Percentiles rank a stretch among this genome's conserved stretches.
These are phyloP conservation scores for Balakata baccata DNA, from an alignment of 345 rosid genomes.

Conservation along the genomic window DNA sequence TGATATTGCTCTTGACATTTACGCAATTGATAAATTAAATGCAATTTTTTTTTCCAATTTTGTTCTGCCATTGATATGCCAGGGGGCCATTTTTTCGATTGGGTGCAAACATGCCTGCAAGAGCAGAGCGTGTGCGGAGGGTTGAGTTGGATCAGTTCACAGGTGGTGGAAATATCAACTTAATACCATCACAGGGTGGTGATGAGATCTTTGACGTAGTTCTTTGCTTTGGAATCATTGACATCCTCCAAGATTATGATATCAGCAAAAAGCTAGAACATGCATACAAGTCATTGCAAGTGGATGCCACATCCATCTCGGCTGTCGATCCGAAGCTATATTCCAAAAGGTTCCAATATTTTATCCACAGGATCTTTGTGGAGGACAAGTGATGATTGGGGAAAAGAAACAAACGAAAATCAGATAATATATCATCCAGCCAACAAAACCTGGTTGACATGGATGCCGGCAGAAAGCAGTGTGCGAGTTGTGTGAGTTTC, in stretches of 20 bases:
- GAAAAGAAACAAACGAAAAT: background rate
- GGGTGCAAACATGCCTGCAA: slow-evolving; percentile 55
- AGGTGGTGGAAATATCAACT: slow-evolving; percentile 26
- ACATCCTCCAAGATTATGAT: slow-evolving; percentile 37
- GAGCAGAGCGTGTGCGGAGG: slow-evolving; percentile 42
- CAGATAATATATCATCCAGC: background rate
- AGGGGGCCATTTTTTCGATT: slow-evolving; percentile 49
- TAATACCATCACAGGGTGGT: slow-evolving; percentile 13
- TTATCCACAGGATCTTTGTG: slow-evolving; percentile 26
- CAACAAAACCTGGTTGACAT: background rate
- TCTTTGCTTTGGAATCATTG: slow-evolving; percentile 33
- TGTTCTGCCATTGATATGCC: background rate
- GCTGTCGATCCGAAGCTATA: slow-evolving; percentile 38
- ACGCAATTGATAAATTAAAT: background rate
- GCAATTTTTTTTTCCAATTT: background rate
- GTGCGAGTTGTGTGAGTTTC: background rate
- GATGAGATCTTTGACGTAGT: slow-evolving; percentile 27
- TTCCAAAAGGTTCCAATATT: slow-evolving; percentile 30
- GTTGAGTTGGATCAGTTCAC: slow-evolving; percentile 35
- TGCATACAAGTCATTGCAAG: slow-evolving; percentile 38
- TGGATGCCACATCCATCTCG: slow-evolving; percentile 36
- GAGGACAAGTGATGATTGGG: slow-evolving; percentile 17
- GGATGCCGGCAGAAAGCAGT: background rate
- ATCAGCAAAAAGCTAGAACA: slow-evolving; percentile 37
- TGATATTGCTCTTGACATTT: background rate